Evolutionary conservation across 2,329 filamentous ascomycete species (phyloP).

Genomic region (Botrytis galanthina): DNA sequence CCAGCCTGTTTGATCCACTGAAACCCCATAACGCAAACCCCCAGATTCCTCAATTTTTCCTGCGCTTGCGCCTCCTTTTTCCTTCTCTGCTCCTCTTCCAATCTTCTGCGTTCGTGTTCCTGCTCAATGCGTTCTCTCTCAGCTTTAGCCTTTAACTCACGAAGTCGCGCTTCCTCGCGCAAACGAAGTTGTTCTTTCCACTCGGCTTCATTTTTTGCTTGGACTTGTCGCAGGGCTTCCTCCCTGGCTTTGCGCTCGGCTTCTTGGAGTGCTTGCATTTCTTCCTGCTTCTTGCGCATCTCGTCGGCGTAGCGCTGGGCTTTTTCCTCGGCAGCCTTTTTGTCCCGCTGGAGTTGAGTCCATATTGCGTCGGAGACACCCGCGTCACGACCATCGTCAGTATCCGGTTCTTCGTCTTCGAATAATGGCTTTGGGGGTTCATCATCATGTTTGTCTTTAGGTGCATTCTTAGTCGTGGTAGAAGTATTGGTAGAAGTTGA

Average conservation of each 20-base stretch:
- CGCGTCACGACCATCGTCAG: constrained; percentile 46
- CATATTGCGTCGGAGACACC: constrained; percentile 60
- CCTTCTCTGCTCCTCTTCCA: constrained; percentile 42
- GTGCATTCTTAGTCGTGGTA: neutral
- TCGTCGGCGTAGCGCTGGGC: neutral
- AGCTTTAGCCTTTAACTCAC: constrained; percentile 36
- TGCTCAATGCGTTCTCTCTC: constrained; percentile 34
- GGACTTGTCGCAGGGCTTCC: constrained; percentile 22
- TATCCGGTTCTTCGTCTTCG: neutral
- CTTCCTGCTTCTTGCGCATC: constrained; percentile 7
- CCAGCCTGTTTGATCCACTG: constrained; percentile 57
- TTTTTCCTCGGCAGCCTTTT: constrained; percentile 33
- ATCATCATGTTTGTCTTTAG: neutral
- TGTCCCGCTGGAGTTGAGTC: constrained; percentile 57
- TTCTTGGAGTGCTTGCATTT: constrained; percentile 15
- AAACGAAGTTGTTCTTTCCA: constrained; percentile 18
- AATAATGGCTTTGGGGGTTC: neutral
- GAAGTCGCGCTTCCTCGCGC: constrained; percentile 36
- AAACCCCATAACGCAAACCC: constrained; percentile 56
- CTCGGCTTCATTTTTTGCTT: constrained; percentile 18
- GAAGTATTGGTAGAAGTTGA: neutral
- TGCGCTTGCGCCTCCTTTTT: constrained; percentile 44
- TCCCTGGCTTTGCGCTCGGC: constrained; percentile 23
- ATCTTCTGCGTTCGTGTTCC: constrained; percentile 41
- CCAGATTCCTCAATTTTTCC: constrained; percentile 51